Conservation (phyloP, 192 early-diverging fungal genomes). For the Podila epicladia region DNA sequence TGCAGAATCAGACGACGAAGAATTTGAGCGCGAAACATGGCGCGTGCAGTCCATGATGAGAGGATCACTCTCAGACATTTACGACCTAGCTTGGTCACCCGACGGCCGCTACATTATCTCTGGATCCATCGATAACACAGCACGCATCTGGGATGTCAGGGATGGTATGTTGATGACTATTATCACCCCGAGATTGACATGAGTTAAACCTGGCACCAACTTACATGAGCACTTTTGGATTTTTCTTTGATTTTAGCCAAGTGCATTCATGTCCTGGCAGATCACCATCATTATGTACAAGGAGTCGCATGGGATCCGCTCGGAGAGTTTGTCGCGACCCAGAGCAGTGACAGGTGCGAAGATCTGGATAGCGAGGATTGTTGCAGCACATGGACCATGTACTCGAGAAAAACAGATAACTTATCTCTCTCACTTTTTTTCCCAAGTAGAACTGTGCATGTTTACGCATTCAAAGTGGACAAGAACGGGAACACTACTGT, state of each 20-base stretch:
- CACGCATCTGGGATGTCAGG: conserved; percentile 84
- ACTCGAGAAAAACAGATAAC: background rate
- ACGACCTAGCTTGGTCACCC: conserved; percentile 95
- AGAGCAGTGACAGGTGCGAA: conserved; percentile 87
- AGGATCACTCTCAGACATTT: conserved; percentile 84
- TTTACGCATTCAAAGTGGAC: conserved; percentile 50
- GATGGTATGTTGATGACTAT: conserved; percentile 58
- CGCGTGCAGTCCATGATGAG: conserved; percentile 73
- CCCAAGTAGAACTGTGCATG: conserved; percentile 53
- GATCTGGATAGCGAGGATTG: background rate
- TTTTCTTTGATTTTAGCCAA: conserved; percentile 56
- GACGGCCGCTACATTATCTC: conserved; percentile 83
- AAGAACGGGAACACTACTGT: conserved; percentile 36
- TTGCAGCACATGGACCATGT: background rate
- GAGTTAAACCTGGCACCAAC: background rate
- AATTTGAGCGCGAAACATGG: conserved; percentile 82
- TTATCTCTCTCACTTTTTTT: background rate
- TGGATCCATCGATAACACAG: conserved; percentile 89
- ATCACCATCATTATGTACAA: conserved; percentile 96
- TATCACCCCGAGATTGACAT: too few species aligned
- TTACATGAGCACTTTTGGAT: background rate
- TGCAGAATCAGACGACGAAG: conserved; percentile 59
- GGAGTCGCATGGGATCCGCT: conserved; percentile 97
- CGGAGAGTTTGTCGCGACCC: conserved; percentile 86
- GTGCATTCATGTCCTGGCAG: conserved; percentile 77